A percentile compares a stretch with the other conserved stretches of the same genome.
Evolutionary conservation across 257 asterid species (phyloP).

Genomic region (Nicotiana attenuata): DNA sequence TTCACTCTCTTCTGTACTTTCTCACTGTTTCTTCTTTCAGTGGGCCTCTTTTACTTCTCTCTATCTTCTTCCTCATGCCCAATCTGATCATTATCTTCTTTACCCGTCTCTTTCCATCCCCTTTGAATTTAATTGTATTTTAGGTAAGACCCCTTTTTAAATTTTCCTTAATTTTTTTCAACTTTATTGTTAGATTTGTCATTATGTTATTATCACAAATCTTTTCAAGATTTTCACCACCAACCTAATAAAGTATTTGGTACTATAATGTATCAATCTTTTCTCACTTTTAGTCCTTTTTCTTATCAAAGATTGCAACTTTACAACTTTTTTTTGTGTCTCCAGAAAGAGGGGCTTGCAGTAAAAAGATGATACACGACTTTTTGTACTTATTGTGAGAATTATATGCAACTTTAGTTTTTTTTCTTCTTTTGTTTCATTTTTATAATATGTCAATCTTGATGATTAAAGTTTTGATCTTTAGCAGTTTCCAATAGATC

Average conservation of each 20-base stretch:
- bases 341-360: conserved; percentile 13
- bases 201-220: not conserved
- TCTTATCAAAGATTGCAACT: conserved; percentile 36
- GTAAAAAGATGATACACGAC: conserved; percentile 22
- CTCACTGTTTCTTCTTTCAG: conserved; percentile 15
- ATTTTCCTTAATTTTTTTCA: not conserved
- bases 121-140: not conserved
- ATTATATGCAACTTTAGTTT: conserved; percentile 23
- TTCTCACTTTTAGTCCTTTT: not conserved
- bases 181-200: not conserved
- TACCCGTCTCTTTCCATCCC: conserved; percentile 7
- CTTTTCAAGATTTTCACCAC: not conserved
- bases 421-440: not conserved
- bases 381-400: conserved; percentile 34
- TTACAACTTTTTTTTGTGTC: conserved; percentile 28
- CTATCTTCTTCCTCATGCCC: conserved; percentile 8
- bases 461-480: conserved; percentile 40
- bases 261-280: not conserved
- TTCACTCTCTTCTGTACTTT: conserved; percentile 10
- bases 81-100: conserved; percentile 3
- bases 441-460: conserved; percentile 19
- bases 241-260: conserved; percentile 13
- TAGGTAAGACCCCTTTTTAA: conserved; percentile 11
- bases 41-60: conserved; percentile 11
- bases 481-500: conserved; percentile 33